Percentiles rank a stretch among this genome's conserved stretches.
Evolutionary conservation across 1,284 basidiomycete species (phyloP).

Genomic region (Rhizopogon hawkerae): DNA sequence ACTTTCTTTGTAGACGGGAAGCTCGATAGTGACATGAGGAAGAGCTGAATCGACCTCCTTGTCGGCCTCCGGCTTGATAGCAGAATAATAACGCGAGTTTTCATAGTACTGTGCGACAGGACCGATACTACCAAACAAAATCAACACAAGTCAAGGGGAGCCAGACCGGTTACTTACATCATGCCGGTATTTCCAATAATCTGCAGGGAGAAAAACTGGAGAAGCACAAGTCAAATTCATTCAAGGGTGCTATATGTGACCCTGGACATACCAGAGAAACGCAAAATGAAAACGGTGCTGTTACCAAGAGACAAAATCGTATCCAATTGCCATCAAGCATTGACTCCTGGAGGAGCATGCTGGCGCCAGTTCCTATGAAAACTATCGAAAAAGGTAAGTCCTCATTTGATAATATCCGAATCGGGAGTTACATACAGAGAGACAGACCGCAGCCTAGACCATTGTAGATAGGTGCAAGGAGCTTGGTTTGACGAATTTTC

Average conservation of each 20-base stretch:
- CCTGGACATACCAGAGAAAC: constrained; percentile 54
- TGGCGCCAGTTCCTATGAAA: constrained; percentile 50
- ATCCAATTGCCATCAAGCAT: constrained; percentile 53
- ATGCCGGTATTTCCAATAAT: constrained; percentile 52
- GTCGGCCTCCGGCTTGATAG: constrained; percentile 45
- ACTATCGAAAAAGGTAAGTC: constrained; percentile 36
- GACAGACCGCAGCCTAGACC: constrained; percentile 63
- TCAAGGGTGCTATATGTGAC: neutral
- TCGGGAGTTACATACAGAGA: constrained; percentile 41
- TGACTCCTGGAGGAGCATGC: constrained; percentile 52
- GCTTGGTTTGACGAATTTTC: constrained; percentile 38
- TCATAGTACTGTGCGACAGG: constrained; percentile 67
- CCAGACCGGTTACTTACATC: constrained; percentile 30
- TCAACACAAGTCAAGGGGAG: neutral
- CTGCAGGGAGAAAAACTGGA: constrained; percentile 52
- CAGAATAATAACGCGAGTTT: constrained; percentile 63
- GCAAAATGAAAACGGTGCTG: constrained; percentile 65
- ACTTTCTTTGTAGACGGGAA: constrained; percentile 74
- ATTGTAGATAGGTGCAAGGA: constrained; percentile 71
- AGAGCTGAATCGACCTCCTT: constrained; percentile 46
- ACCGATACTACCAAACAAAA: constrained; percentile 35
- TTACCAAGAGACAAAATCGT: constrained; percentile 58
- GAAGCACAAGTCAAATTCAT: constrained; percentile 27
- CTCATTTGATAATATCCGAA: neutral
- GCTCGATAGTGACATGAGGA: constrained; percentile 63